These are phyloP conservation scores for Pichia sp. DNA, from an alignment of 1,139 yeast genomes.

Conservation along the genomic window DNA sequence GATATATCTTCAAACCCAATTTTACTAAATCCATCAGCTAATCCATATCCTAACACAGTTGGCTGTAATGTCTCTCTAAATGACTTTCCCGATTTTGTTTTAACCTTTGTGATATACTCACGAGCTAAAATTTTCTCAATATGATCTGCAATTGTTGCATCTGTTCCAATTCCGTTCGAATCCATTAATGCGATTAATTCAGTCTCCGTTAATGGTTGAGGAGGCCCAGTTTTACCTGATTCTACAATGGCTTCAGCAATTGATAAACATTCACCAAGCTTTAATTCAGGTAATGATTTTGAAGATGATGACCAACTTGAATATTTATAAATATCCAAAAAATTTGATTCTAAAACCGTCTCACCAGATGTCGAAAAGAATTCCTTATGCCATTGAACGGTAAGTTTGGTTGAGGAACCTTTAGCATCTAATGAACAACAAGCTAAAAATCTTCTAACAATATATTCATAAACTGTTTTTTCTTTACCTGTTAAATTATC, in stretches of 20 bases:
- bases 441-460: constrained; percentile 82
- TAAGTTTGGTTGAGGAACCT: constrained; percentile 62
- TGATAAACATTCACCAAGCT: constrained; percentile 48
- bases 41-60: constrained; percentile 75
- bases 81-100: constrained; percentile 31
- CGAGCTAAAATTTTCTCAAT: constrained; percentile 71
- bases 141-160: constrained; percentile 98
- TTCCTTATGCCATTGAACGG: constrained; percentile 75
- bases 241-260: constrained; percentile 52
- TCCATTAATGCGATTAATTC: constrained; percentile 94
- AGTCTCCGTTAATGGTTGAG: constrained; percentile 80
- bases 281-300: constrained; percentile 56
- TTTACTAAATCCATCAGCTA: constrained; percentile 82
- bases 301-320: constrained; percentile 69
- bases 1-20: constrained; percentile 69
- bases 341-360: constrained; percentile 65
- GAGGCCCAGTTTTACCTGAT: constrained; percentile 76
- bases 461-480: constrained; percentile 76
- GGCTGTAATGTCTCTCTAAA: constrained; percentile 53
- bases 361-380: constrained; percentile 64
- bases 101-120: constrained; percentile 54
- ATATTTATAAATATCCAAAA: constrained; percentile 74
- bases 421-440: constrained; percentile 89
- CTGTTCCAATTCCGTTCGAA: constrained; percentile 96
- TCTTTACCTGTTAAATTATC: constrained; percentile 53